Percentiles rank a stretch among this genome's conserved stretches.
Conservation (phyloP, 495 filamentous ascomycete genomes). For the Penicillium daleae region DNA sequence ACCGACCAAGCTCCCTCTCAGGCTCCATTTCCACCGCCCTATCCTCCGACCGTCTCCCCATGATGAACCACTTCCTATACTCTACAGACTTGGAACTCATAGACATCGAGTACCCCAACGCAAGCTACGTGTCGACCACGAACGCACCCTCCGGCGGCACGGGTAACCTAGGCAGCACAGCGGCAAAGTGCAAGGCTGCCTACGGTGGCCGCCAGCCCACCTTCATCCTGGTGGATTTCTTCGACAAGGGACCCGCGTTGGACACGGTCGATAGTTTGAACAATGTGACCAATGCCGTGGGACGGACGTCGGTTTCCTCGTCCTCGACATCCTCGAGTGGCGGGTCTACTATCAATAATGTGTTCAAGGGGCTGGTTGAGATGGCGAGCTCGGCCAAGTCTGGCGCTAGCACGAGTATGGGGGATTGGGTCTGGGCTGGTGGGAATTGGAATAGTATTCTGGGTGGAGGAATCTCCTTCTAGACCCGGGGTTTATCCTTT, state of each 20-base stretch:
- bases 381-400: slow-evolving; percentile 41
- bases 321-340: slow-evolving; percentile 32
- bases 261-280: slow-evolving; percentile 67
- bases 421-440: slow-evolving; percentile 53
- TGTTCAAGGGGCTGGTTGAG: slow-evolving; percentile 45
- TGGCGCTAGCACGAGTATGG: slow-evolving; percentile 43
- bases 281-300: slow-evolving; percentile 54
- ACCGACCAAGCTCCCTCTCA: slow-evolving; percentile 58
- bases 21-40: slow-evolving; percentile 48
- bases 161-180: slow-evolving; percentile 65
- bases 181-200: slow-evolving; percentile 53
- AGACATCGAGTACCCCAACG: slow-evolving; percentile 63
- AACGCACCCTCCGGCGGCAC: slow-evolving; percentile 56
- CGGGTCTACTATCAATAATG: slow-evolving; percentile 40
- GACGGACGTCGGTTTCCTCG: slow-evolving; percentile 40
- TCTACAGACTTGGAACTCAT: slow-evolving; percentile 41
- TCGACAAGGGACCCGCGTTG: slow-evolving; percentile 64
- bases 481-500: slow-evolving; percentile 4
- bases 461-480: slow-evolving; percentile 46
- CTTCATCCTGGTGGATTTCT: slow-evolving; percentile 78
- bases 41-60: slow-evolving; percentile 53
- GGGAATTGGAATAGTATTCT: slow-evolving; percentile 50
- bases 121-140: slow-evolving; percentile 58
- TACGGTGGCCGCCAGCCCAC: slow-evolving; percentile 60
- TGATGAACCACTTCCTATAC: slow-evolving; percentile 78